Conservation (phyloP, 2,329 filamentous ascomycete genomes). For the Atkinsonella texensis region DNA sequence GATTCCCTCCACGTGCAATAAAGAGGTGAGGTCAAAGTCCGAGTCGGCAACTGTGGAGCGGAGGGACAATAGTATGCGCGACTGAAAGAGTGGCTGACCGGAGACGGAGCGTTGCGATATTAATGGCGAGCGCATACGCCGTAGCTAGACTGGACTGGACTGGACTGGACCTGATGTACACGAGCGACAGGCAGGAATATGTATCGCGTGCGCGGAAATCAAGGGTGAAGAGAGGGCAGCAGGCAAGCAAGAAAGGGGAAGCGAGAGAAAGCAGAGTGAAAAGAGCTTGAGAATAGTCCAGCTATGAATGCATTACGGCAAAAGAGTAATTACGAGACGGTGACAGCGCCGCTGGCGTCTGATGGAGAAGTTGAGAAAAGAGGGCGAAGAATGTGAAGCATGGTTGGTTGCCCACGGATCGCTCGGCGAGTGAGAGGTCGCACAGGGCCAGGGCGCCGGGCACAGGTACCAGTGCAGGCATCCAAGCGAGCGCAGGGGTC, state of each 20-base stretch:
- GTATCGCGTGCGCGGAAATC: too few relatives aligned
- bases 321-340: neutral
- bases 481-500: too few relatives aligned
- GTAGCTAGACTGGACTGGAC: neutral
- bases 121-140: neutral
- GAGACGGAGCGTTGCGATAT: neutral
- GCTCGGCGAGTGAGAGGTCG: neutral
- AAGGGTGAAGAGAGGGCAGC: too few relatives aligned
- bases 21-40: neutral
- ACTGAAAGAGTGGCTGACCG: neutral
- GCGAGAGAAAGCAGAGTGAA: neutral
- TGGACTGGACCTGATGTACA: neutral
- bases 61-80: too few relatives aligned
- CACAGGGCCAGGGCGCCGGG: neutral
- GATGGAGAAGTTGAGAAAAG: neutral
- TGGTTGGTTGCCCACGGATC: neutral
- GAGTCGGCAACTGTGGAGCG: neutral
- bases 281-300: conserved; percentile 12
- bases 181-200: neutral
- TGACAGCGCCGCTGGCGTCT: conserved; percentile 3
- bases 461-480: too few relatives aligned
- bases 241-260: neutral
- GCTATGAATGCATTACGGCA: conserved; percentile 18
- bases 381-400: neutral
- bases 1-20: neutral